These are phyloP conservation scores for Melampsora americana DNA, from an alignment of 1,284 basidiomycete genomes.

Conservation along the genomic window DNA sequence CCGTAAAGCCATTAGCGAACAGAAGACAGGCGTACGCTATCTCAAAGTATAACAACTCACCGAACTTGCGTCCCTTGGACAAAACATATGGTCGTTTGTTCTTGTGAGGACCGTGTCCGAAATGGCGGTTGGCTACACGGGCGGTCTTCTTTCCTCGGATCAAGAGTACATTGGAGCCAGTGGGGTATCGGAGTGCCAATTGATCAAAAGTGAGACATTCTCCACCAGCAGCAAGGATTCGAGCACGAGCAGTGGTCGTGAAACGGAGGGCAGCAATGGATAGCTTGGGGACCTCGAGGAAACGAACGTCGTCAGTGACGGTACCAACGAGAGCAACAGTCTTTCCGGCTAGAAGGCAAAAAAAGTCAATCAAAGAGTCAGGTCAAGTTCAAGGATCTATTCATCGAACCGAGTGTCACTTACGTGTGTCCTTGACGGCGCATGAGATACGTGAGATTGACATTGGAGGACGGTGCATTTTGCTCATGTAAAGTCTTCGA, in stretches of 20 bases:
- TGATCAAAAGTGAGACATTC: constrained; percentile 95
- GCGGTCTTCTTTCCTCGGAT: constrained; percentile 87
- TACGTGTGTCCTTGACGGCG: constrained; percentile 68
- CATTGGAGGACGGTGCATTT: constrained; percentile 94
- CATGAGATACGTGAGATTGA: constrained; percentile 77
- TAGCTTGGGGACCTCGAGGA: constrained; percentile 82
- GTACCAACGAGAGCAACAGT: constrained; percentile 86
- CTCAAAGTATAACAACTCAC: constrained; percentile 2
- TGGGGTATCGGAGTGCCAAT: constrained; percentile 87
- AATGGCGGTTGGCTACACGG: constrained; percentile 62
- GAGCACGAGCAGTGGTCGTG: constrained; percentile 85
- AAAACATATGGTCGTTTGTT: constrained; percentile 89
- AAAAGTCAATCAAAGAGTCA: background rate
- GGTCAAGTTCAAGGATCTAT: background rate
- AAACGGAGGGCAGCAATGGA: constrained; percentile 92
- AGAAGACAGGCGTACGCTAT: no score
- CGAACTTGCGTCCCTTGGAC: constrained; percentile 88
- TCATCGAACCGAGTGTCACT: constrained; percentile 60
- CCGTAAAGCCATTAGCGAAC: background rate
- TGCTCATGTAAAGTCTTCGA: constrained; percentile 92
- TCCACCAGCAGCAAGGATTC: constrained; percentile 92
- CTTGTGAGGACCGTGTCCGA: constrained; percentile 44
- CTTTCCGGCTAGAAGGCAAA: constrained; percentile 58
- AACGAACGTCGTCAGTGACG: constrained; percentile 93
- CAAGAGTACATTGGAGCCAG: constrained; percentile 90